Conservation (phyloP, 1,284 basidiomycete species). For the Singerocomus rubriflavus region DNA sequence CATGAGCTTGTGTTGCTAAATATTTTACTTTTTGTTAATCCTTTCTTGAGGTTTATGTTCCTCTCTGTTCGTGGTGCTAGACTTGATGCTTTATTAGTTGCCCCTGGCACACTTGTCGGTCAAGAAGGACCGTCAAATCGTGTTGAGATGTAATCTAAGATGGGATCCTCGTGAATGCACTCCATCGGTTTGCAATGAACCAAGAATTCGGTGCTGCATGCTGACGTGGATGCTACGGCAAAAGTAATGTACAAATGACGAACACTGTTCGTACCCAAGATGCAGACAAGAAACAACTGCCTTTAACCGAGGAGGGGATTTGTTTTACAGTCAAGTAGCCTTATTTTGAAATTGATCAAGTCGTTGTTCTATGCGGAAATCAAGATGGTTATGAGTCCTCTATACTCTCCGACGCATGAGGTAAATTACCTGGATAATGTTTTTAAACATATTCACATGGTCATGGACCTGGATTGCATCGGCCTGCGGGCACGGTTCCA, state of each 20-base stretch:
- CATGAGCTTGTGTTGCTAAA: too few species aligned
- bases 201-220: not conserved
- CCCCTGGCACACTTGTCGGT: too few species aligned
- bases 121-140: too few species aligned
- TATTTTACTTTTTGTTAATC: too few species aligned
- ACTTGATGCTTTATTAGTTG: too few species aligned
- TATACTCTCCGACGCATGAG: not conserved
- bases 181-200: not conserved
- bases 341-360: not conserved
- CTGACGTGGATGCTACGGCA: not conserved
- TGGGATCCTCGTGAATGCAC: too few species aligned
- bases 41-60: too few species aligned
- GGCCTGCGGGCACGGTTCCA: not conserved
- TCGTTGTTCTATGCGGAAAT: not conserved
- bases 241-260: not conserved
- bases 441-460: constrained; percentile 7
- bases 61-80: too few species aligned
- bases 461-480: constrained; percentile 16
- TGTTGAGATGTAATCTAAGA: too few species aligned
- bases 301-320: not conserved
- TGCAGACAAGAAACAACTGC: not conserved
- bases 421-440: not conserved
- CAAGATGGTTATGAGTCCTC: not conserved
- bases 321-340: not conserved
- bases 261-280: not conserved